phyloP scores from a whole-genome alignment of 1,284 basidiomycete species.

The Boletus semigastroideus region DNA sequence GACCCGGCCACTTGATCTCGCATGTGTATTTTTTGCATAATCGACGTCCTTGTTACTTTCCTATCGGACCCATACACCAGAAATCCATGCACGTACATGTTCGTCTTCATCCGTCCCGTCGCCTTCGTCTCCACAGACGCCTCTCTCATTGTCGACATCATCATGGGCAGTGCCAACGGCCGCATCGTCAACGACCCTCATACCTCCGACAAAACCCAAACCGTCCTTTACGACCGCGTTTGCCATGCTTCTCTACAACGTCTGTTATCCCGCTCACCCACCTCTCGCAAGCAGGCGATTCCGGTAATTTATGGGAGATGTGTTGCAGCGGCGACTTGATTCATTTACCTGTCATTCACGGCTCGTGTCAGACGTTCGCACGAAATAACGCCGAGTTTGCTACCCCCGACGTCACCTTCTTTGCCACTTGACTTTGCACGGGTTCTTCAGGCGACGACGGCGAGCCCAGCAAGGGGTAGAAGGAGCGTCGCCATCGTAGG shows the following conservation, averaged over 20 bases:
- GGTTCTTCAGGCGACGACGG: conserved; percentile 67
- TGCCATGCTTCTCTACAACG: conserved; percentile 77
- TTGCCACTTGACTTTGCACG: conserved; percentile 72
- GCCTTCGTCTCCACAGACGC: conserved; percentile 23
- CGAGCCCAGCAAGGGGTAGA: conserved; percentile 46
- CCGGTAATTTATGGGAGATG: conserved; percentile 70
- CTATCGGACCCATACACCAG: neutral
- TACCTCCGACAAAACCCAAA: conserved; percentile 26
- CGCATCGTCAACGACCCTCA: conserved; percentile 30
- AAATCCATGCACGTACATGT: conserved; percentile 1
- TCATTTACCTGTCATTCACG: neutral
- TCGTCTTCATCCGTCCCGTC: conserved; percentile 29
- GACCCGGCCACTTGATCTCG: neutral
- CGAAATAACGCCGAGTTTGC: conserved; percentile 52
- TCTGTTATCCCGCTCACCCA: conserved; percentile 78
- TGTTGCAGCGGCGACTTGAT: conserved; percentile 69
- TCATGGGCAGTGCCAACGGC: conserved; percentile 9
- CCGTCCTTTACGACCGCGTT: conserved; percentile 72
- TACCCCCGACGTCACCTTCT: conserved; percentile 56
- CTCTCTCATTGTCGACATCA: conserved; percentile 13
- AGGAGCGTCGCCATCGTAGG: conserved; percentile 12
- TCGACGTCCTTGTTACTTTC: neutral
- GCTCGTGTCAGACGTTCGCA: conserved; percentile 51
- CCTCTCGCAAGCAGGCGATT: conserved; percentile 70
- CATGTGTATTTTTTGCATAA: conserved; percentile 18